phyloP scores from a whole-genome alignment of 1,139 yeast species.

The Geotrichum candidum region DNA sequence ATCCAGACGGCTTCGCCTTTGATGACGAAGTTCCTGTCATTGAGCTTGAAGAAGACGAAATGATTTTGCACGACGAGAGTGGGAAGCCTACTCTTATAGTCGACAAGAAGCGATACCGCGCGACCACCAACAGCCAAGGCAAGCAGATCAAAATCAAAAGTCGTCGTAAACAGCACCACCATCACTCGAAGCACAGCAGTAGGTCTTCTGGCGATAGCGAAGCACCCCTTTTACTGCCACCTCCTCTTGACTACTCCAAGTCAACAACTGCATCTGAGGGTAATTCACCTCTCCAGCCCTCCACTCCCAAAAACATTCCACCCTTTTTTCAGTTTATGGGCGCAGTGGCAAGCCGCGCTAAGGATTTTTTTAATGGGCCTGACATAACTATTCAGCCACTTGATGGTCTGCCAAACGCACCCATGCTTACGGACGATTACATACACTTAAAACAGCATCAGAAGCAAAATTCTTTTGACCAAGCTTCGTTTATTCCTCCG shows the following conservation, averaged over 20 bases:
- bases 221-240: background rate
- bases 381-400: background rate
- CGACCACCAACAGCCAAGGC: background rate
- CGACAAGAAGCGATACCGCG: background rate
- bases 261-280: background rate
- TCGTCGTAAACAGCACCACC: background rate
- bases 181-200: background rate
- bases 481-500: background rate
- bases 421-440: background rate
- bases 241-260: background rate
- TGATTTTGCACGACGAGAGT: background rate
- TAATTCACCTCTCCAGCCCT: conserved; percentile 1
- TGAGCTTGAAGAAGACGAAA: conserved; percentile 8
- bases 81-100: background rate
- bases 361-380: background rate
- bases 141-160: background rate
- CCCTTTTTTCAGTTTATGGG: conserved; percentile 13
- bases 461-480: background rate
- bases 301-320: conserved; percentile 5
- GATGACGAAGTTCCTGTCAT: conserved; percentile 14
- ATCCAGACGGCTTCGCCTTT: conserved; percentile 9
- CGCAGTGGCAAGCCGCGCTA: conserved; percentile 13
- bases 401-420: background rate
- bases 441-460: background rate
- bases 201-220: background rate